Conservation (phyloP, 345 rosid genomes). For the Psidium friedrichsthalianum region DNA sequence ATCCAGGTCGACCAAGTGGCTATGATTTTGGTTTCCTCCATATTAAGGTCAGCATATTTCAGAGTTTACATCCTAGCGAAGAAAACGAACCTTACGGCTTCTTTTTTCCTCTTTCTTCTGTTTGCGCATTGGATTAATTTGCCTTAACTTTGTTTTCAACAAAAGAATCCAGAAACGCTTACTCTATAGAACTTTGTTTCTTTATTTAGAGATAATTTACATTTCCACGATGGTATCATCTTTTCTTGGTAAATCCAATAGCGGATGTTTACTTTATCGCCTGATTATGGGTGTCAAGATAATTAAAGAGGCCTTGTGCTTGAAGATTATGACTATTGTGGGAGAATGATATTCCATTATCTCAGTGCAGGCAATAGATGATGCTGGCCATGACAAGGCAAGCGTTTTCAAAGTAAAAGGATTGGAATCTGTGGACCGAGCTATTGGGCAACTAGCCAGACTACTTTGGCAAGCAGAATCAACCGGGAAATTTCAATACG, state of each 20-base stretch:
- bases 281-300: neutral
- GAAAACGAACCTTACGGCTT: neutral
- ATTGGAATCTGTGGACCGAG: slow-evolving; percentile 78
- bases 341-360: neutral
- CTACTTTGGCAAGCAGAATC: slow-evolving; percentile 76
- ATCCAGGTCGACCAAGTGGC: slow-evolving; percentile 66
- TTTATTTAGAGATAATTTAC: too few species aligned
- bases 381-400: slow-evolving; percentile 96
- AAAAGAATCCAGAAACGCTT: neutral
- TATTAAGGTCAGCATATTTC: slow-evolving; percentile 47
- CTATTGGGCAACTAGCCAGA: slow-evolving; percentile 74
- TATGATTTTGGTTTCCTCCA: slow-evolving; percentile 95
- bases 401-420: slow-evolving; percentile 71
- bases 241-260: neutral
- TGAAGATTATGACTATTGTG: neutral
- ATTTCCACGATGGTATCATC: neutral
- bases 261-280: neutral
- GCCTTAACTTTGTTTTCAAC: neutral
- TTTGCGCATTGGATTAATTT: neutral
- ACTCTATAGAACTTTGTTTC: neutral
- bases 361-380: slow-evolving; percentile 75
- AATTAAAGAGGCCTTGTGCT: neutral
- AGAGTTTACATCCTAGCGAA: neutral
- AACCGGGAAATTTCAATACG: slow-evolving; percentile 44
- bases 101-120: neutral